phyloP scores from a whole-genome alignment of 495 filamentous ascomycete genomes.

The Melanomma pulvis-pyrius region DNA sequence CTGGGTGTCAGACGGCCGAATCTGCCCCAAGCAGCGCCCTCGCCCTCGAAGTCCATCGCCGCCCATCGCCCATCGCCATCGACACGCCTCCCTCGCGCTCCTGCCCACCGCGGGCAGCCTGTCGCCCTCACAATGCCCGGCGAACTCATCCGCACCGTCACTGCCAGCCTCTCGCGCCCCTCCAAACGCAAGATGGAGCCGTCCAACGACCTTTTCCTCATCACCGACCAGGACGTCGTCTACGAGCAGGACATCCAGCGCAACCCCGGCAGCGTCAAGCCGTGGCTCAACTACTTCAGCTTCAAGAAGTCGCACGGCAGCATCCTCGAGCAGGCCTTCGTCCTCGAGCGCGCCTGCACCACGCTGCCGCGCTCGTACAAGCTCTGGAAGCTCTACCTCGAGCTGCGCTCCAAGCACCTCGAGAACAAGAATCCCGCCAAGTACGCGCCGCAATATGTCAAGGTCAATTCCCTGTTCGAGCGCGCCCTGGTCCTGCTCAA shows the following conservation, averaged over 20 bases:
- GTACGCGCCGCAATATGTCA: constrained; percentile 79
- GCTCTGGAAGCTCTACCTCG: constrained; percentile 98
- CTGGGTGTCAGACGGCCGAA: not conserved
- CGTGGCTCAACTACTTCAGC: constrained; percentile 94
- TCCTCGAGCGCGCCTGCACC: constrained; percentile 86
- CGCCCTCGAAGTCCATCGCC: not conserved
- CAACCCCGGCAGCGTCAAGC: constrained; percentile 83
- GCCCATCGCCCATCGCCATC: constrained; percentile 3
- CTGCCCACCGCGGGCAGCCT: constrained; percentile 22
- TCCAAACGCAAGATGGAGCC: constrained; percentile 35
- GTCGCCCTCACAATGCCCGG: constrained; percentile 34
- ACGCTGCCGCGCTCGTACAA: constrained; percentile 95
- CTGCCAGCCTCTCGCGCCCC: constrained; percentile 31
- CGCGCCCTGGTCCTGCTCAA: constrained; percentile 91
- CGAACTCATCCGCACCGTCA: constrained; percentile 35
- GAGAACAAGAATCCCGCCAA: constrained; percentile 80
- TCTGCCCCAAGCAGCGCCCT: not conserved
- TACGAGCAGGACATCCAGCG: constrained; percentile 96
- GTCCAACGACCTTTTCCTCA: constrained; percentile 44
- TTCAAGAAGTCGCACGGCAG: constrained; percentile 87
- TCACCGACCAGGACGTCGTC: constrained; percentile 83
- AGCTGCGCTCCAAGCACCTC: constrained; percentile 81
- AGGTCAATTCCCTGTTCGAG: constrained; percentile 96
- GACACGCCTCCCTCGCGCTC: constrained; percentile 18
- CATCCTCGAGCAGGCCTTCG: constrained; percentile 88